These are phyloP conservation scores for Exserohilum rostratum DNA, from an alignment of 2,329 filamentous ascomycete species.

Conservation along the genomic window DNA sequence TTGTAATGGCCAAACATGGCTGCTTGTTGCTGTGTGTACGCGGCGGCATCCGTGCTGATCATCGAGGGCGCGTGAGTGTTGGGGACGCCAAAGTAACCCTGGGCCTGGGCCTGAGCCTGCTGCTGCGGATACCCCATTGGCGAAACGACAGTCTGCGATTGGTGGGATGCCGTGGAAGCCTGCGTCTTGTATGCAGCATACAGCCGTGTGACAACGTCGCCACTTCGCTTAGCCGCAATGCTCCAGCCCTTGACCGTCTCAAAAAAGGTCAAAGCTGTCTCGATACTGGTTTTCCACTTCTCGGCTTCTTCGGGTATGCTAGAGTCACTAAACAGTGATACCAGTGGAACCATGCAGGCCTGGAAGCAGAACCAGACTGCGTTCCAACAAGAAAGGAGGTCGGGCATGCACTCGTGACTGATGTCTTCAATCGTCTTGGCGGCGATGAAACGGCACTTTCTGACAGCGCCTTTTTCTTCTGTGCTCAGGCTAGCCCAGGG, in stretches of 20 bases:
- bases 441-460: conserved; percentile 72
- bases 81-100: conserved; percentile 19
- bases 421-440: conserved; percentile 76
- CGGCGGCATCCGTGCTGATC: conserved; percentile 18
- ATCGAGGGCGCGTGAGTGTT: conserved; percentile 18
- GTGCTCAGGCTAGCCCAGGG: conserved; percentile 59
- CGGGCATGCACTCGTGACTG: conserved; percentile 70
- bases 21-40: conserved; percentile 5
- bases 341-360: conserved; percentile 77
- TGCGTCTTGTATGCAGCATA: conserved; percentile 50
- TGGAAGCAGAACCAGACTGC: conserved; percentile 84
- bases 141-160: conserved; percentile 20
- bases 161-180: conserved; percentile 21
- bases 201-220: conserved; percentile 50
- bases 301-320: conserved; percentile 48
- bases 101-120: conserved; percentile 13
- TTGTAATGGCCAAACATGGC: conserved; percentile 29
- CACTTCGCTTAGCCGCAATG: conserved; percentile 53
- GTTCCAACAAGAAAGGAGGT: conserved; percentile 81
- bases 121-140: conserved; percentile 13
- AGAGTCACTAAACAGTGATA: conserved; percentile 74
- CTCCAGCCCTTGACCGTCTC: conserved; percentile 52
- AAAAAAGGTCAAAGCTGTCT: conserved; percentile 52
- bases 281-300: conserved; percentile 51
- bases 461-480: conserved; percentile 71